Evolutionary conservation across 768 basidiomycete genomes (phyloP).

Genomic region (Cystobasidium ongulense): DNA sequence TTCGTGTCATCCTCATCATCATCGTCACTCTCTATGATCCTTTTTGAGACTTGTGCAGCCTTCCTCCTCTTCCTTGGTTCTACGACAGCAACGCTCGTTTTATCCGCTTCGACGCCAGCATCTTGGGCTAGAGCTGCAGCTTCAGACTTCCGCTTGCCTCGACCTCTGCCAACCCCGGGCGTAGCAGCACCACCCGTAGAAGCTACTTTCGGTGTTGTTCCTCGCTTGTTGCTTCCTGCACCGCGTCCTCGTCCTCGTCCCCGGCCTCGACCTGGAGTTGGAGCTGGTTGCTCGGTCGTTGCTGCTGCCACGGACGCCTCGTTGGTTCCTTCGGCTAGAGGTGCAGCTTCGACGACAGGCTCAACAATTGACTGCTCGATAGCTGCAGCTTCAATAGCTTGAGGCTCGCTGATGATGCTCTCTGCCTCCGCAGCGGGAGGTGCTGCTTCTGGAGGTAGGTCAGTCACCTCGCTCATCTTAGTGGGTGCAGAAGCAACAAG

Average conservation of each 20-base stretch:
- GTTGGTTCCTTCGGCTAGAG: not conserved
- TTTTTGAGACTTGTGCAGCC: not conserved
- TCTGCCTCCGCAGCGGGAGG: not conserved
- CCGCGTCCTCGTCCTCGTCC: conserved; percentile 1
- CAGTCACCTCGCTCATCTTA: not conserved
- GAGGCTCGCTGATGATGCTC: not conserved
- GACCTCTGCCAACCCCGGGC: not conserved
- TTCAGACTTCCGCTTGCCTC: conserved; percentile 7
- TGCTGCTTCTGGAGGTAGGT: conserved; percentile 4
- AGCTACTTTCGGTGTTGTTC: not conserved
- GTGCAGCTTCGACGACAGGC: not conserved
- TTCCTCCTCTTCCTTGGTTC: not conserved
- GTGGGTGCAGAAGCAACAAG: not conserved
- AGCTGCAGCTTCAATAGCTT: not conserved
- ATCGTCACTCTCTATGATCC: not conserved
- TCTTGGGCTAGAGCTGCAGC: not conserved
- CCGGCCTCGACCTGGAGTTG: not conserved
- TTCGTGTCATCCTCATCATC: not conserved
- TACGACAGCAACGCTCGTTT: not conserved
- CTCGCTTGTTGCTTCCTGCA: not conserved
- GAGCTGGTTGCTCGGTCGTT: not conserved
- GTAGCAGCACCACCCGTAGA: not conserved
- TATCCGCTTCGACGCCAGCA: not conserved
- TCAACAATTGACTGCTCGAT: not conserved
- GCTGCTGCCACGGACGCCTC: not conserved